These are phyloP conservation scores for Diaporthe batatas DNA, from an alignment of 2,329 filamentous ascomycete genomes.

Conservation along the genomic window DNA sequence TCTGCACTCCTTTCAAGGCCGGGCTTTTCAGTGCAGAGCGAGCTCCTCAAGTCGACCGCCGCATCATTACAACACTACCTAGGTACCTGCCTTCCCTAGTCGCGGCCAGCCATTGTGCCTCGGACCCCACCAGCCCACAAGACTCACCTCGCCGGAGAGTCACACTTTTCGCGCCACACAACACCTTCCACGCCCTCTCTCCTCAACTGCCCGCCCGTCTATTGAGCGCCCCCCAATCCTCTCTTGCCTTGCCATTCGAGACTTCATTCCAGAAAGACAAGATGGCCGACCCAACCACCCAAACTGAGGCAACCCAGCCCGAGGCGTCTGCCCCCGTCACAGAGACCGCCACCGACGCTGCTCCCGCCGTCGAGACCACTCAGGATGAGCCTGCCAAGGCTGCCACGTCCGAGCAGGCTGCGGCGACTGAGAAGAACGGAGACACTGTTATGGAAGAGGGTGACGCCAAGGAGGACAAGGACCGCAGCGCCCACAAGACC, in stretches of 20 bases:
- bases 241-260: neutral
- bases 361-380: slow-evolving; percentile 46
- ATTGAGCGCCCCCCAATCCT: neutral
- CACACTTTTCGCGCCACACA: neutral
- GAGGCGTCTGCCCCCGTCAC: slow-evolving; percentile 39
- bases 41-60: neutral
- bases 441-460: slow-evolving; percentile 45
- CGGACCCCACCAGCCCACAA: slow-evolving; percentile 17
- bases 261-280: slow-evolving; percentile 33
- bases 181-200: neutral
- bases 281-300: slow-evolving; percentile 45
- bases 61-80: neutral
- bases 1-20: too few relatives aligned
- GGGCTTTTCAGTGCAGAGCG: too few relatives aligned
- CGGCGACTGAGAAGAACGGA: slow-evolving; percentile 46
- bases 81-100: neutral
- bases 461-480: slow-evolving; percentile 44
- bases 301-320: slow-evolving; percentile 46
- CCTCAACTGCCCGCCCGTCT: neutral
- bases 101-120: neutral
- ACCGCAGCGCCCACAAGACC: slow-evolving; percentile 58
- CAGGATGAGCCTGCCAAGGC: slow-evolving; percentile 45
- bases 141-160: slow-evolving; percentile 26
- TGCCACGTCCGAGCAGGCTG: slow-evolving; percentile 46
- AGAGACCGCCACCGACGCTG: slow-evolving; percentile 51